These are phyloP conservation scores for Dianthus caryophyllus DNA, from an alignment of 148 eudicot genomes.

Conservation along the genomic window DNA sequence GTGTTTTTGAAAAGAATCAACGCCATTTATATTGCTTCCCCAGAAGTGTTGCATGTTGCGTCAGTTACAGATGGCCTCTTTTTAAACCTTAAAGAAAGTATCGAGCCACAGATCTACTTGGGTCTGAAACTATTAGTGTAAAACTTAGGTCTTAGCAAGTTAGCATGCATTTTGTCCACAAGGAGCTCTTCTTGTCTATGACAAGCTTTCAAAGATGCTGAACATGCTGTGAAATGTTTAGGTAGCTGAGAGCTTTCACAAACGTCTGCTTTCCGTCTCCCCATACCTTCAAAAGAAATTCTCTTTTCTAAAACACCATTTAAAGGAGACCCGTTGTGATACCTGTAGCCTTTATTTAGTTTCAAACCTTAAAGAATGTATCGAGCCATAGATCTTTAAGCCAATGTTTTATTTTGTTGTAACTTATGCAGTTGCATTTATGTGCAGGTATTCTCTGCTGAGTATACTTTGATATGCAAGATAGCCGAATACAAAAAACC, in stretches of 20 bases:
- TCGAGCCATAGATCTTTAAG: neutral
- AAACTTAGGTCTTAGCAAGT: too few relatives aligned
- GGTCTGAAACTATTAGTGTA: too few relatives aligned
- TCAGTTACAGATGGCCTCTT: too few relatives aligned
- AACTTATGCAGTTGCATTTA: neutral
- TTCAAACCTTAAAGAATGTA: too few relatives aligned
- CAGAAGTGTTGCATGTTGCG: too few relatives aligned
- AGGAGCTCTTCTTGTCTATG: neutral
- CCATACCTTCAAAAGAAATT: neutral
- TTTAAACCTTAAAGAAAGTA: too few relatives aligned
- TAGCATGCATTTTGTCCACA: too few relatives aligned
- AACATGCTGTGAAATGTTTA: neutral
- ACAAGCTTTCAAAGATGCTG: neutral
- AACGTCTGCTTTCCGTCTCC: neutral
- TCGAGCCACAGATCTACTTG: too few relatives aligned
- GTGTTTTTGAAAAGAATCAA: too few relatives aligned
- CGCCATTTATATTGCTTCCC: too few relatives aligned
- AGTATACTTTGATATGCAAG: constrained; percentile 88
- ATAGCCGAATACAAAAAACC: constrained; percentile 83
- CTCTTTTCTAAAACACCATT: neutral
- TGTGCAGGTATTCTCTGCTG: constrained; percentile 79
- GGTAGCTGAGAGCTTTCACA: neutral
- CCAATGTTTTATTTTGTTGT: constrained; percentile 3
- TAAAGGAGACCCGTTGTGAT: neutral
- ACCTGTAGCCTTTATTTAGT: too few relatives aligned